phyloP scores from a whole-genome alignment of 2,329 filamentous ascomycete species.

The Diaporthe sp. region DNA sequence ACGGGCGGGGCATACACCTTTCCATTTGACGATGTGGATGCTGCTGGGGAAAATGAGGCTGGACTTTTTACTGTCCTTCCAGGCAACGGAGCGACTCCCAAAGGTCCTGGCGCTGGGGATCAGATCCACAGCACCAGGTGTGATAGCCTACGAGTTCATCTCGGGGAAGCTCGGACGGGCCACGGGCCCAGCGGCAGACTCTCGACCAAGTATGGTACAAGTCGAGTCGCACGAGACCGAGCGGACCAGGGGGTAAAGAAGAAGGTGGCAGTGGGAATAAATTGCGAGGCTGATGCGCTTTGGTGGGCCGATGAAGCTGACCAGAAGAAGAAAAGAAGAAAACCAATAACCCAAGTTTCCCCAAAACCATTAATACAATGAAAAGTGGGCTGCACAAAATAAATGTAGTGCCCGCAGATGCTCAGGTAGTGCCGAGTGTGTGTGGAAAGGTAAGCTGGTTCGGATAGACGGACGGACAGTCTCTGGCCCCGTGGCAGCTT shows the following conservation, averaged over 20 bases:
- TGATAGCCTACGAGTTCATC: no score
- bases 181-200: no score
- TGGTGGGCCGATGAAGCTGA: not conserved
- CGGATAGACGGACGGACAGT: not conserved
- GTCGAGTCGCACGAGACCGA: slow-evolving; percentile 12
- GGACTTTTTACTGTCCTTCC: no score
- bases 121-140: no score
- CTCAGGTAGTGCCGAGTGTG: not conserved
- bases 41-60: no score
- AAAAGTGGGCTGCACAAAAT: not conserved
- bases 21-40: no score
- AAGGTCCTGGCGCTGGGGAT: no score
- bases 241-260: not conserved
- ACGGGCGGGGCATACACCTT: no score
- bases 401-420: no score
- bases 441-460: not conserved
- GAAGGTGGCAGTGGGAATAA: slow-evolving; percentile 12
- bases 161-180: no score
- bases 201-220: slow-evolving; percentile 22
- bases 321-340: not conserved
- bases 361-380: not conserved
- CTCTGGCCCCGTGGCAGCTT: no score
- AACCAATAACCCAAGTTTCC: not conserved
- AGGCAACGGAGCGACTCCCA: no score
- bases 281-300: slow-evolving; percentile 6